Evolutionary conservation across 2,329 filamentous ascomycete species (phyloP).

Genomic region (Thelonectria rubi): DNA sequence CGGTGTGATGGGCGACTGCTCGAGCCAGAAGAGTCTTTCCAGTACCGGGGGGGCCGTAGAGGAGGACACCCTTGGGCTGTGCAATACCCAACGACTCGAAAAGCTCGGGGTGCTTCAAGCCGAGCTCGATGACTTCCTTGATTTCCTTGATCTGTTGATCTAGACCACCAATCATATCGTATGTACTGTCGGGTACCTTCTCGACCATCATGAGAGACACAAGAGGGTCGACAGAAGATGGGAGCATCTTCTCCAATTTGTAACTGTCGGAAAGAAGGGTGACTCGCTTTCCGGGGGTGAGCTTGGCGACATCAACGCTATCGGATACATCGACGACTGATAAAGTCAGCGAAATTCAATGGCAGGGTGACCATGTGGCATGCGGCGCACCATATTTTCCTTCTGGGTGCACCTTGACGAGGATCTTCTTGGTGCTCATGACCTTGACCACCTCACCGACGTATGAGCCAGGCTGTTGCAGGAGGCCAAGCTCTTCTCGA

Average conservation of each 20-base stretch:
- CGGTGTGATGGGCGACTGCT: conserved; percentile 97
- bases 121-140: conserved; percentile 99
- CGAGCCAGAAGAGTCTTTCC: conserved; percentile 95
- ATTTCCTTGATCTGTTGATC: conserved; percentile 99
- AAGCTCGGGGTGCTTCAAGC: conserved; percentile 96
- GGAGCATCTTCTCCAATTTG: conserved; percentile 98
- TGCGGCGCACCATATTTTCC: conserved; percentile 90
- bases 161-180: conserved; percentile 99
- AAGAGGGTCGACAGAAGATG: conserved; percentile 96
- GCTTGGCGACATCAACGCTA: conserved; percentile 91
- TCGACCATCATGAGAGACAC: conserved; percentile 99
- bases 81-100: conserved; percentile 99
- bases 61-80: conserved; percentile 94
- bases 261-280: conserved; percentile 97
- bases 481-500: conserved; percentile 91
- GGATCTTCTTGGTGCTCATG: conserved; percentile 98
- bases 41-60: conserved; percentile 96
- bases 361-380: background rate
- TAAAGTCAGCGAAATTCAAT: conserved; percentile 11
- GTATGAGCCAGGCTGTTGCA: conserved; percentile 97
- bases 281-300: conserved; percentile 96
- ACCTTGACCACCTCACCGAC: conserved; percentile 99
- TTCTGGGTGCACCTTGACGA: conserved; percentile 98
- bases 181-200: conserved; percentile 99
- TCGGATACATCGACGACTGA: conserved; percentile 95